Evolutionary conservation across 345 rosid genomes (phyloP).

Genomic region (Eucalyptus decipiens): DNA sequence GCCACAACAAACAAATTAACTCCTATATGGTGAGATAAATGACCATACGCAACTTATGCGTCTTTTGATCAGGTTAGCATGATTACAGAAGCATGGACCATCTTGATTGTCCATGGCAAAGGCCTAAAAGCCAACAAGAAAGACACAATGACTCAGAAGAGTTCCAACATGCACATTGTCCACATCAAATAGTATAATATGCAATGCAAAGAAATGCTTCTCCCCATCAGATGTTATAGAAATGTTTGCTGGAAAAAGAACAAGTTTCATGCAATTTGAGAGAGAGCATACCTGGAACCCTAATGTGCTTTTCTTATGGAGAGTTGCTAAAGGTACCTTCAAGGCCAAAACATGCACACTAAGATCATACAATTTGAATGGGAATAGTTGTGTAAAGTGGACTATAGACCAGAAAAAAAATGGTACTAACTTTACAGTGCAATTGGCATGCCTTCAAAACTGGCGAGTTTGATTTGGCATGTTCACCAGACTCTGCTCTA

Average conservation of each 20-base stretch:
- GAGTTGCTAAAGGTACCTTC: neutral
- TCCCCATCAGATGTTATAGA: neutral
- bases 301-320: neutral
- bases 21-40: neutral
- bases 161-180: neutral
- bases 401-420: neutral
- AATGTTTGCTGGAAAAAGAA: neutral
- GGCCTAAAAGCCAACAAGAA: neutral
- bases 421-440: constrained; percentile 32
- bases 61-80: neutral
- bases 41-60: neutral
- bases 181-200: neutral
- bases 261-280: neutral
- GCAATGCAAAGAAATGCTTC: neutral
- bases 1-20: neutral
- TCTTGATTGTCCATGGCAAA: neutral
- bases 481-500: constrained; percentile 4
- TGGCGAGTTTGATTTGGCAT: constrained; percentile 6
- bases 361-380: neutral
- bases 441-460: constrained; percentile 26
- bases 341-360: neutral
- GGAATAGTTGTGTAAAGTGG: neutral
- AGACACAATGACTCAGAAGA: neutral
- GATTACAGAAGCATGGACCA: neutral
- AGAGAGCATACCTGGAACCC: neutral